A percentile compares a stretch with the other conserved stretches of the same genome.
Conservation (phyloP, 371 early-diverging fungal species). For the Funneliformis caledonium region DNA sequence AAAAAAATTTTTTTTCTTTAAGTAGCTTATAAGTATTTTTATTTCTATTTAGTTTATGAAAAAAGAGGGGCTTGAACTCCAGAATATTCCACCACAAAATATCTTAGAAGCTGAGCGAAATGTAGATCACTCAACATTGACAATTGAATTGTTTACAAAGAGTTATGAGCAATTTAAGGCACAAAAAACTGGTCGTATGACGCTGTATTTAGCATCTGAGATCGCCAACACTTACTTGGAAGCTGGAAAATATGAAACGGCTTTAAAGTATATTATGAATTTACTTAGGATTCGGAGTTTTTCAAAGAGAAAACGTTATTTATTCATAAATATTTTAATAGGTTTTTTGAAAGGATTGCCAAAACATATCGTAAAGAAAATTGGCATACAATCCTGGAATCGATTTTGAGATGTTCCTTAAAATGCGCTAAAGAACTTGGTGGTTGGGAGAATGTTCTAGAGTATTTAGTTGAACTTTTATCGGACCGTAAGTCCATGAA, state of each 20-base stretch:
- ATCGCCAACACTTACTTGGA: constrained; percentile 84
- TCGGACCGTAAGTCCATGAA: constrained; percentile 46
- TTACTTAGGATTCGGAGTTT: neutral
- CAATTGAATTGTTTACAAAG: constrained; percentile 83
- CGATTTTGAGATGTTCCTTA: constrained; percentile 68
- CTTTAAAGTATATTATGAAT: constrained; percentile 62
- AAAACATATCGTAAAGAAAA: constrained; percentile 88
- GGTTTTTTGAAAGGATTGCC: constrained; percentile 85
- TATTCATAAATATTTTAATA: constrained; percentile 28
- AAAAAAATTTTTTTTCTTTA: neutral
- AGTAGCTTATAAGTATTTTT: constrained; percentile 42
- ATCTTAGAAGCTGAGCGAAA: constrained; percentile 55
- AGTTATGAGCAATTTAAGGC: constrained; percentile 88
- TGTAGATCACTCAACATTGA: constrained; percentile 68
- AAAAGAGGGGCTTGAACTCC: constrained; percentile 6
- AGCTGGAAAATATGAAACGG: constrained; percentile 82
- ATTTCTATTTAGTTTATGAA: constrained; percentile 34
- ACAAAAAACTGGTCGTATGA: constrained; percentile 76
- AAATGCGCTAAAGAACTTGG: constrained; percentile 76
- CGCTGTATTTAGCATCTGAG: constrained; percentile 82
- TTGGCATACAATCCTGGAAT: constrained; percentile 75
- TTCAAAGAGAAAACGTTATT: neutral
- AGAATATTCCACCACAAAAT: constrained; percentile 44
- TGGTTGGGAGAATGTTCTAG: constrained; percentile 65
- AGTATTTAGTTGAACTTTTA: constrained; percentile 74